A percentile compares a stretch with the other conserved stretches of the same genome.
Conservation (phyloP, 73 alveolate genomes). For the Paramecium octaurelia region DNA sequence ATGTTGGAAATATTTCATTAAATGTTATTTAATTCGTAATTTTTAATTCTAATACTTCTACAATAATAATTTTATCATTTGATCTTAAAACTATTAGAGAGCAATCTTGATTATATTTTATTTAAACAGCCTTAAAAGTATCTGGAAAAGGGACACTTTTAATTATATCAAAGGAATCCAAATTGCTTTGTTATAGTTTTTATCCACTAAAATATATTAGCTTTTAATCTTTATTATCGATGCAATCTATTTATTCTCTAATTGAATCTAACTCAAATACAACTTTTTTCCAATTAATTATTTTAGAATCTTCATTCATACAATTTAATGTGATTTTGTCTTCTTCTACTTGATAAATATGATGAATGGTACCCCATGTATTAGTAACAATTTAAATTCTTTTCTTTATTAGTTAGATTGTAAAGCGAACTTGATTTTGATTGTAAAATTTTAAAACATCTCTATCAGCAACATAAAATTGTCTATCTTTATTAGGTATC, state of each 20-base stretch:
- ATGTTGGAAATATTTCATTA: not conserved
- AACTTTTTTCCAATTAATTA: not conserved
- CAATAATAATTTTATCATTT: not conserved
- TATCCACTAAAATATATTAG: not conserved
- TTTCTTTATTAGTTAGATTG: not conserved
- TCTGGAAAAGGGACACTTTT: not conserved
- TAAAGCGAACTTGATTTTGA: not conserved
- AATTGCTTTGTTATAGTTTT: not conserved
- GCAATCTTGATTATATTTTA: not conserved
- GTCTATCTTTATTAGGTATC: not conserved
- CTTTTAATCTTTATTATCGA: not conserved
- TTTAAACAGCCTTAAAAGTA: not conserved
- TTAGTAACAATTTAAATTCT: not conserved
- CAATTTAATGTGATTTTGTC: not conserved
- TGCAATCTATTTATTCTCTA: not conserved
- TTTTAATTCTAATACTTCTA: not conserved
- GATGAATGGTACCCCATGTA: not conserved
- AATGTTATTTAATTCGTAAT: not conserved
- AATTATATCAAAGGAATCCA: not conserved
- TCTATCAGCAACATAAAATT: conserved; percentile 29
- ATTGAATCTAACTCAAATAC: not conserved
- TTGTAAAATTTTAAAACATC: not conserved
- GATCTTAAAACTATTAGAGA: not conserved
- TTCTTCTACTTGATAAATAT: not conserved
- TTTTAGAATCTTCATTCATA: not conserved